Base-by-base conservation (phyloP, 1,284 basidiomycete species). In the Polyporus tsugae region DNA sequence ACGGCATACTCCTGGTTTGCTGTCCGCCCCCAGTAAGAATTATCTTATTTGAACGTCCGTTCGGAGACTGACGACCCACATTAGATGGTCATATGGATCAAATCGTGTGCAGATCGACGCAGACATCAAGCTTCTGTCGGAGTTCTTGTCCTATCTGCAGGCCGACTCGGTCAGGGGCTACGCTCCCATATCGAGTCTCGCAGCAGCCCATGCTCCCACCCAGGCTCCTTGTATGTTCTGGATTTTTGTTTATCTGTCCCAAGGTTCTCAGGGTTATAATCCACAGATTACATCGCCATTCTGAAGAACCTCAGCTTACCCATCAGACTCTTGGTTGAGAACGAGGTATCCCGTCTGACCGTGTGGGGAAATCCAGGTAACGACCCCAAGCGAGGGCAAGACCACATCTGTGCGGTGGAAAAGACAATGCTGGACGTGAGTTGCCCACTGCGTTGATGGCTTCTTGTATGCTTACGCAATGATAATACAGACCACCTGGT, bases 291-390 rank as follows among this genome's bases (percentile, higher is more conserved):
- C 75, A 78, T 82, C 6, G 78, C 82, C 11, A 84, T 67, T 1
- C 67, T 78, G 39, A 78, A 77, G 68, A 89, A 86, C 63, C 82
- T 92, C 6, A 92, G 92, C 63, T 84, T 88, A 25, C 90, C 96
- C 2, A 82, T 99, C 35, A 87, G 92, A 60, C 82, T 97, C 4
- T 85, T 99, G 15, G 89, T 97, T 13, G 95, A 98, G 79, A 97
- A 95, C 77, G 98, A 99, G 78, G 90, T 97, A 55, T 90, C 87
- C 75, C 87, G 96, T 15, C 81, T 99, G 60, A 87, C 84, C 4
- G 96, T 99, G 1, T 99, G 98, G 98, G 85, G 86, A 60, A 99
- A 99, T 79, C 95, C 96, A 0, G 85, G 89, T 35, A 93, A 91
- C 72, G 95, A 97, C 70, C 75, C 85, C 2, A 89, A 87, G 73